Base-by-base conservation (phyloP, 1,139 yeast genomes). In the Hemisphaericaspora xylanilytica region DNA sequence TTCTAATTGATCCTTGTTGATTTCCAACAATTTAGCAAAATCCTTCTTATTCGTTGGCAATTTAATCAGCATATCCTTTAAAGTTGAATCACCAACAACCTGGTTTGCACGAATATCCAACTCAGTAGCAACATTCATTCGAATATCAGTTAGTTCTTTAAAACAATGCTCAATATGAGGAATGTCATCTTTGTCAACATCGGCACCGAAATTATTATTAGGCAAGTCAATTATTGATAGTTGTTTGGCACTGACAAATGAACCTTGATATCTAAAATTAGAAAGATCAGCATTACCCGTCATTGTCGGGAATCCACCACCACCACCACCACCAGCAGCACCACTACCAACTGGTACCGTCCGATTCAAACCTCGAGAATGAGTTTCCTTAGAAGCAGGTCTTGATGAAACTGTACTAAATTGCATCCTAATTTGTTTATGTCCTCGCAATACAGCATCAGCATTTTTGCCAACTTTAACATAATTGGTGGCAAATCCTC, bases 401-500 rank as follows among this genome's bases (percentile, higher is more conserved):
- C 27, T 11, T 3, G 30, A 33, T 7, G 37, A 15, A 11, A 20
- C 37, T 7, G 25, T 48, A 28, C 58, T 58, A 42, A 68, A 66
- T 20, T 54, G 52, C 16, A 70, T 63, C 36, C 50, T 61, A 11
- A 86, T 72, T 35, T 60, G 62, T 45, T 70, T 65, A 5, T 56
- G 54, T 1, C 78, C 78, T 13, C 56, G 50, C 39, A 79, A 52
- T 5, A 87, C 69, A 3, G 55, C 58, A 10, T 59, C 50, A 0
- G 87, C 80, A 17, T 70, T 63, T 2, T 70, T 67, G 0, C 95
- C 95, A 1, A 72, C 51, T 47, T 70, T 70, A 4, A 88, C 77
- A 52, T 89, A 90, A 42, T 86, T 83, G 5, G 84, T 70, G 0
- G 95, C 87, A 65, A 85, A 89, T 0, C 96, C 94, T 14, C 72